Evolutionary conservation across 2,329 filamentous ascomycete genomes (phyloP).

Genomic region (Chaetomium sp.): DNA sequence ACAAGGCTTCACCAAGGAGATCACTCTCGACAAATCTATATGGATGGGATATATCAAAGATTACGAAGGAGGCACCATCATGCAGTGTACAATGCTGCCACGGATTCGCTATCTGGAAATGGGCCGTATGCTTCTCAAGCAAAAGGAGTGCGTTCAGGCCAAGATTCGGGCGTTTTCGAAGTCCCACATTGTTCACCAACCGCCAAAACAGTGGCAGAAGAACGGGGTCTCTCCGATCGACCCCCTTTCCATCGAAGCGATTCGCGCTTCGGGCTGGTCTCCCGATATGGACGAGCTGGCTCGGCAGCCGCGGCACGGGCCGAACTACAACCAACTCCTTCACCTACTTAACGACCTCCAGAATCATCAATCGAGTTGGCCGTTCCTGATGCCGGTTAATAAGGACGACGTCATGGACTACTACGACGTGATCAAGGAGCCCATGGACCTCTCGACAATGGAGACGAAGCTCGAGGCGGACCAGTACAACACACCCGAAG

Average conservation of each 20-base stretch:
- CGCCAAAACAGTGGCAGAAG: slow-evolving; percentile 77
- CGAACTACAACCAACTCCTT: slow-evolving; percentile 90
- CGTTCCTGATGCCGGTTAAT: slow-evolving; percentile 89
- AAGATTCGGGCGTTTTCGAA: slow-evolving; percentile 91
- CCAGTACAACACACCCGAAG: slow-evolving; percentile 82
- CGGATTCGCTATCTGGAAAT: slow-evolving; percentile 90
- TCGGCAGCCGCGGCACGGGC: slow-evolving; percentile 88
- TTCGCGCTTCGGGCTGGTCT: slow-evolving; percentile 89
- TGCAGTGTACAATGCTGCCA: slow-evolving; percentile 98
- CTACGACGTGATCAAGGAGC: slow-evolving; percentile 95
- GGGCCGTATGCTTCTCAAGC: slow-evolving; percentile 90
- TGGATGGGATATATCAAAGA: slow-evolving; percentile 99
- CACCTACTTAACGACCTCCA: slow-evolving; percentile 92
- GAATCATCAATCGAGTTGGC: slow-evolving; percentile 89
- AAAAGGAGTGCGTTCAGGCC: slow-evolving; percentile 89
- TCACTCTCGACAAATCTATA: slow-evolving; percentile 77
- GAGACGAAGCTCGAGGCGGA: slow-evolving; percentile 92
- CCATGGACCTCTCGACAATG: slow-evolving; percentile 96
- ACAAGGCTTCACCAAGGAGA: slow-evolving; percentile 97
- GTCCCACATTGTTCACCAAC: slow-evolving; percentile 78
- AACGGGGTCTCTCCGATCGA: slow-evolving; percentile 62
- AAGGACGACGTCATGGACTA: slow-evolving; percentile 97
- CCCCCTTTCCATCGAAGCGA: slow-evolving; percentile 78
- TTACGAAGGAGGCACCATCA: slow-evolving; percentile 97
- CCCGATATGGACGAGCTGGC: slow-evolving; percentile 97